phyloP scores from a whole-genome alignment of 768 basidiomycete genomes.

The Russula griseocarnosa region DNA sequence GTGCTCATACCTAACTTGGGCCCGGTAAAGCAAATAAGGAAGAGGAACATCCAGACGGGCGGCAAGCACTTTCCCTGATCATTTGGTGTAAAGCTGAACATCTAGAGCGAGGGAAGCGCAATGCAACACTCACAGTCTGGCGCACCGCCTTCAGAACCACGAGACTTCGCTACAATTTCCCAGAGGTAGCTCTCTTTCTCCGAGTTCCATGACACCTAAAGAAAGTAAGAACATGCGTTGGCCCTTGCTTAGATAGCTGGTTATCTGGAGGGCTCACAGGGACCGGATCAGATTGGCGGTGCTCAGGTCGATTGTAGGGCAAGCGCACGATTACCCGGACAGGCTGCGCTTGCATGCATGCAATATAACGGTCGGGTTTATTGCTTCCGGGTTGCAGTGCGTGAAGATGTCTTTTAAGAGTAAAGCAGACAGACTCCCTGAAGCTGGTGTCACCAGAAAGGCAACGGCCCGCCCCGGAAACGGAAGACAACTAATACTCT shows the following conservation, averaged over 20 bases:
- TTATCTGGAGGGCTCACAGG: constrained; percentile 46
- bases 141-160: constrained; percentile 64
- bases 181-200: constrained; percentile 84
- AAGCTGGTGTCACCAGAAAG: not conserved
- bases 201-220: constrained; percentile 76
- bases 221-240: not conserved
- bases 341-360: constrained; percentile 20
- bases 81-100: not conserved
- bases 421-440: not conserved
- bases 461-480: not conserved
- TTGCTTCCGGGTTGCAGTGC: not conserved
- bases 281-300: constrained; percentile 61
- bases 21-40: constrained; percentile 80
- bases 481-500: not conserved
- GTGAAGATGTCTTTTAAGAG: not conserved
- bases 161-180: constrained; percentile 80
- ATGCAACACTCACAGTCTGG: constrained; percentile 64
- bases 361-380: not conserved
- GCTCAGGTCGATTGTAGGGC: constrained; percentile 73
- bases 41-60: constrained; percentile 75
- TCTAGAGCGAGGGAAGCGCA: constrained; percentile 1
- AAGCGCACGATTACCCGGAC: constrained; percentile 68
- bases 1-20: constrained; percentile 80
- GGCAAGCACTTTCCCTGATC: constrained; percentile 77
- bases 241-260: not conserved